A percentile compares a stretch with the other conserved stretches of the same genome.
phyloP scores from a whole-genome alignment of 2,329 filamentous ascomycete species.

The Xylaria sp. region DNA sequence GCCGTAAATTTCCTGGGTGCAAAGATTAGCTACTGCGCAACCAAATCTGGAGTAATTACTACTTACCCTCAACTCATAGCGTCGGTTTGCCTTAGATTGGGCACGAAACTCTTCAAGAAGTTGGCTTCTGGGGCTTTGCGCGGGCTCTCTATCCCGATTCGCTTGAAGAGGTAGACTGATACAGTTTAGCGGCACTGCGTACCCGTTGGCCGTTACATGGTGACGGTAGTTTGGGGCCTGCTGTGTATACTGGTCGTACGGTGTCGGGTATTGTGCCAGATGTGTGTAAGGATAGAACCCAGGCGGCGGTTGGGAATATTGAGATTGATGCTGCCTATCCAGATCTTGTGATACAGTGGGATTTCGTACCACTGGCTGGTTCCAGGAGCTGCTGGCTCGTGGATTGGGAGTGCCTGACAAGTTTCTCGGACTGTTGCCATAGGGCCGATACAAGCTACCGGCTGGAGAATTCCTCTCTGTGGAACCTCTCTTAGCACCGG shows the following conservation, averaged over 20 bases:
- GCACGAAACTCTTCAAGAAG: constrained; percentile 83
- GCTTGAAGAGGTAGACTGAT: constrained; percentile 49
- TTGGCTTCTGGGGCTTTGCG: constrained; percentile 73
- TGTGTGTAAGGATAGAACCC: constrained; percentile 50
- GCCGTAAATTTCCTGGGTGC: constrained; percentile 76
- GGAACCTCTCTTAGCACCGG: constrained; percentile 52
- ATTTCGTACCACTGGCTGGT: constrained; percentile 52
- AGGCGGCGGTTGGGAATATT: constrained; percentile 48
- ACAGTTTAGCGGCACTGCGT: constrained; percentile 48
- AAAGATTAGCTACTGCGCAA: constrained; percentile 33
- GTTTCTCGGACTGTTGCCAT: constrained; percentile 49
- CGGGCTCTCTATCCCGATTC: constrained; percentile 67
- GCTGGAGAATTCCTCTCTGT: constrained; percentile 55
- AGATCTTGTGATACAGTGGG: constrained; percentile 51
- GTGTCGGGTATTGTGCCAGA: constrained; percentile 52
- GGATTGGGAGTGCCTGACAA: constrained; percentile 48
- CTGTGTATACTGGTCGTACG: constrained; percentile 53
- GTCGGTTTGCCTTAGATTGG: constrained; percentile 75
- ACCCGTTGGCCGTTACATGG: constrained; percentile 51
- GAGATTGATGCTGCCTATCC: constrained; percentile 54
- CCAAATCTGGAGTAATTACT: neutral
- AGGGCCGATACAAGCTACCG: constrained; percentile 48
- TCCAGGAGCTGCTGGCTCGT: constrained; percentile 55
- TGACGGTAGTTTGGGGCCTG: constrained; percentile 51
- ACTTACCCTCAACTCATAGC: constrained; percentile 80